These are phyloP conservation scores for Eucalyptus tenuipes DNA, from an alignment of 345 rosid species.

Conservation along the genomic window DNA sequence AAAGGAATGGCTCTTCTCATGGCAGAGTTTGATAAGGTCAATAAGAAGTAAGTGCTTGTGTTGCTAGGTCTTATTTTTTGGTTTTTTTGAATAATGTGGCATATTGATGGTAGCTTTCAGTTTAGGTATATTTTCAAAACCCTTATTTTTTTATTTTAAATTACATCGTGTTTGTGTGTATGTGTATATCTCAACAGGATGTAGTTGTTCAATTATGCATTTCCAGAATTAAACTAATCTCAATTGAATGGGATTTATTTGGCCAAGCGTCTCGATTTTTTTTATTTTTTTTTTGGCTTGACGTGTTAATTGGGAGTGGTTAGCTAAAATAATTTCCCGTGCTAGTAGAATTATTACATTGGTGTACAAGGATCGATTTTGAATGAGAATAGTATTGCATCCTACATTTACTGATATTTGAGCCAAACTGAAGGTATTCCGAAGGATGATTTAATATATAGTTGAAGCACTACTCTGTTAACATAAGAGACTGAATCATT, in stretches of 20 bases:
- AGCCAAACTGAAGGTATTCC: neutral
- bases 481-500: neutral
- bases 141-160: neutral
- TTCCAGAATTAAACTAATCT: neutral
- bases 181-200: neutral
- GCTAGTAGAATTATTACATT: neutral
- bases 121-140: neutral
- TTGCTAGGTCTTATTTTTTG: neutral
- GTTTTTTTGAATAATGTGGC: neutral
- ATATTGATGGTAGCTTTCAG: neutral
- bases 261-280: neutral
- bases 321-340: neutral
- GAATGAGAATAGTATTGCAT: neutral
- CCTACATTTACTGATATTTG: neutral
- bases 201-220: neutral
- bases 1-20: constrained; percentile 77
- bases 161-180: neutral
- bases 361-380: neutral
- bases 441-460: neutral
- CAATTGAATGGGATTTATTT: neutral
- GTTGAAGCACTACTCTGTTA: neutral
- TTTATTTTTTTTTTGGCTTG: neutral
- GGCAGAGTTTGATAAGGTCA: constrained; percentile 87
- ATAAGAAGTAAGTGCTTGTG: constrained; percentile 52
- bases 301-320: neutral